Evolutionary conservation across 495 filamentous ascomycete species (phyloP).

Genomic region (Trichoderma orchidacearum): DNA sequence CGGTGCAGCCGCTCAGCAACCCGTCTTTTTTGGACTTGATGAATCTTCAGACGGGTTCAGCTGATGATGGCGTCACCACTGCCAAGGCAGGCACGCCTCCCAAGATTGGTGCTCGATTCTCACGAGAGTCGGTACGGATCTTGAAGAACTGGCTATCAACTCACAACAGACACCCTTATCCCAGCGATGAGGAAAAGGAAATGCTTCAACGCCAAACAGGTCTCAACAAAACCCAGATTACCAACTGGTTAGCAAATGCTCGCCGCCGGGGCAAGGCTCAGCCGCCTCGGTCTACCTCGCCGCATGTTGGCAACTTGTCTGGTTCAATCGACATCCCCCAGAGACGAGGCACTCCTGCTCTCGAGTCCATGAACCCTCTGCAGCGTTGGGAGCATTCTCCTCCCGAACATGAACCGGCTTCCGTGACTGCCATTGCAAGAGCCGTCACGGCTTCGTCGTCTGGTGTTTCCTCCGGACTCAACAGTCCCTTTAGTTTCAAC

Average conservation of each 20-base stretch:
- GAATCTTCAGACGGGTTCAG: not conserved
- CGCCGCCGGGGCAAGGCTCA: slow-evolving; percentile 62
- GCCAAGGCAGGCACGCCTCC: slow-evolving; percentile 18
- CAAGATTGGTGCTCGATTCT: slow-evolving; percentile 50
- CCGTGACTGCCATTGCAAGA: slow-evolving; percentile 63
- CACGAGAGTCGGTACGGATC: slow-evolving; percentile 56
- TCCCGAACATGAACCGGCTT: slow-evolving; percentile 76
- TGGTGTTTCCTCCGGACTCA: slow-evolving; percentile 33
- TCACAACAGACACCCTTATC: slow-evolving; percentile 67
- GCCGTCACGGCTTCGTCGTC: slow-evolving; percentile 50
- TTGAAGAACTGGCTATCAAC: slow-evolving; percentile 67
- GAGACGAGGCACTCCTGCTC: slow-evolving; percentile 28
- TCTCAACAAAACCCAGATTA: slow-evolving; percentile 61
- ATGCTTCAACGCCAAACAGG: slow-evolving; percentile 57
- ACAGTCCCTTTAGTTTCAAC: slow-evolving; percentile 36
- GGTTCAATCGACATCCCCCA: slow-evolving; percentile 55
- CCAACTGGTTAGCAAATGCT: slow-evolving; percentile 80
- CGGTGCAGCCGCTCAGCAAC: not conserved
- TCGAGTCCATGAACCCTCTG: slow-evolving; percentile 62
- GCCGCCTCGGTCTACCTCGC: slow-evolving; percentile 40
- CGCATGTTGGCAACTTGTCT: slow-evolving; percentile 36
- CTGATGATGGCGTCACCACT: slow-evolving; percentile 14
- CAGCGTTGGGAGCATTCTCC: slow-evolving; percentile 81
- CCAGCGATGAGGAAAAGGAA: slow-evolving; percentile 68
- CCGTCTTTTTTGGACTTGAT: slow-evolving; percentile 18